Conservation (phyloP, 805 yeast species). For the Barnettozyma californica region DNA sequence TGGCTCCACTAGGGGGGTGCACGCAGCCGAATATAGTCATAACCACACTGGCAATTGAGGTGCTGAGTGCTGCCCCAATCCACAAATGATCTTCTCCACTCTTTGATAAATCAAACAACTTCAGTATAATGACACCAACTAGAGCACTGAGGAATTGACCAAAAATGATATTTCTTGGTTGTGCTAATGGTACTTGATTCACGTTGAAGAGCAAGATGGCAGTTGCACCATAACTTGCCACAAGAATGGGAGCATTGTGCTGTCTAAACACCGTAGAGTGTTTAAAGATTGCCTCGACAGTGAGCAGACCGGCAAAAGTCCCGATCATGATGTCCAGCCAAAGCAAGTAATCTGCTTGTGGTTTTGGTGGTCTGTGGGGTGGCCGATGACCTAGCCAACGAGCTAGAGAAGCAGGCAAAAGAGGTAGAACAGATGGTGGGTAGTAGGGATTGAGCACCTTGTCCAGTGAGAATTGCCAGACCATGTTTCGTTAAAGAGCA, state of each 20-base stretch:
- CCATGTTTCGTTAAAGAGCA: background rate
- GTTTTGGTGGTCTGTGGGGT: constrained; percentile 20
- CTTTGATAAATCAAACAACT: constrained; percentile 42
- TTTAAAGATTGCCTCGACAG: constrained; percentile 42
- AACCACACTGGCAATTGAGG: constrained; percentile 45
- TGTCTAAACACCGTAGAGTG: constrained; percentile 31
- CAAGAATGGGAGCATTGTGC: constrained; percentile 41
- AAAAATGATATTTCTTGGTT: constrained; percentile 52
- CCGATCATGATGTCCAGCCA: constrained; percentile 44
- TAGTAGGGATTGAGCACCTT: constrained; percentile 12
- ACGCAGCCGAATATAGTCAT: constrained; percentile 51
- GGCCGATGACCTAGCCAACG: constrained; percentile 36
- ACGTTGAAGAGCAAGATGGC: constrained; percentile 56
- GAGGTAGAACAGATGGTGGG: constrained; percentile 23
- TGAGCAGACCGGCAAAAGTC: constrained; percentile 40
- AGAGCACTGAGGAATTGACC: constrained; percentile 53
- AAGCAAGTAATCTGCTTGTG: constrained; percentile 31
- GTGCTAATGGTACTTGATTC: constrained; percentile 50
- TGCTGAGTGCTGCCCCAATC: constrained; percentile 55
- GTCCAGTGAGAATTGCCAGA: constrained; percentile 13
- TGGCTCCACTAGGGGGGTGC: constrained; percentile 71
- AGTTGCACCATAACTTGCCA: constrained; percentile 57
- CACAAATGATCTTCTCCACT: constrained; percentile 45
- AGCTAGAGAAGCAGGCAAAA: constrained; percentile 31
- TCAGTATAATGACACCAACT: constrained; percentile 49